Evolutionary conservation across 2,329 filamentous ascomycete species (phyloP), one percentile per base, ranked within the genome.

Genomic region (Torrubiella hemipterigena): DNA sequence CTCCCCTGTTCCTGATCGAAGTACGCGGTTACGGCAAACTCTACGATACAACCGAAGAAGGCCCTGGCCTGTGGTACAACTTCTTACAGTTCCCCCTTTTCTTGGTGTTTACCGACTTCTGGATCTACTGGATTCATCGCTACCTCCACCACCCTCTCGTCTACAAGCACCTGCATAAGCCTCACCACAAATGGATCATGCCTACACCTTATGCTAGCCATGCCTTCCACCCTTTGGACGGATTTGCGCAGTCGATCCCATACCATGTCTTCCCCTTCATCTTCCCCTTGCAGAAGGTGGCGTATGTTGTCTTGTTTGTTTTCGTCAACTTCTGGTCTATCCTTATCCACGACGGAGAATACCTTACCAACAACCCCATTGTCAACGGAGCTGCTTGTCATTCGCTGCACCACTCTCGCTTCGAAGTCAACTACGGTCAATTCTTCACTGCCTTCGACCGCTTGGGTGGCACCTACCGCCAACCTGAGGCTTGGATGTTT

Each of bases 401-500:
- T 51, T 63, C 59, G 4, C 49, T 64, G 19, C 61, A 65, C 44
- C 61, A 65, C 49, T 59, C 65, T 45, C 64, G 62, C 49, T 65
- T 65, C 43, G 65, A 55, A 37, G 55, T 58, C 55, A 64, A 64
- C 48, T 64, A 64, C 45, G 60, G 60, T 36, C 60, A 64, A 46
- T 64, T 63, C 45, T 63, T 63, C 38, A 63, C 60, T 37, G 63
- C 58, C 58, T 58, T 57, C 41, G 59, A 63, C 42, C 52, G 31
- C 46, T 61, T 56, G 43, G 63, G 58, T 38, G 51, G 53, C 42
- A 63, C 60, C 10, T 59, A 63, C 47, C 45, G 56, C 27, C 47
- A 54, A n/a, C 60, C 59, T 79, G 89, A 91, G 45, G 71, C 77
- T 34, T 84, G 86, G 58, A 70, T 94, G 43, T 95, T 94, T 63